phyloP scores from a whole-genome alignment of 129 eudicot species.

The Flaveria robusta region DNA sequence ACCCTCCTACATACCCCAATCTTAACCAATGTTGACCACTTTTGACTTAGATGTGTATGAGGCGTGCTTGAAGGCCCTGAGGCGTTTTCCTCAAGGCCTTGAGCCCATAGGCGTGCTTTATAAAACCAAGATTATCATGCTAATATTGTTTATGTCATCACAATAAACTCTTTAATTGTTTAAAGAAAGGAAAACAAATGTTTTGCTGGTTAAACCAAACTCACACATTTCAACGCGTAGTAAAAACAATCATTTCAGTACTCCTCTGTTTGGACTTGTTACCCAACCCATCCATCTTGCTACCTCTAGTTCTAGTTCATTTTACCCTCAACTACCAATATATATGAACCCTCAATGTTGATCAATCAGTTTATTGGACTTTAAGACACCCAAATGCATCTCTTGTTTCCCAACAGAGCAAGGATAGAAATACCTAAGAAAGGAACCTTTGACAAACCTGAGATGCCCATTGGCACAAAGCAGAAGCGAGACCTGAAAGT shows the following conservation, averaged over 20 bases:
- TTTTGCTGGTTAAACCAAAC: background rate
- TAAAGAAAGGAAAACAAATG: background rate
- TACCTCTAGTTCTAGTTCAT: conserved; percentile 5
- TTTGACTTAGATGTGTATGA: too few relatives aligned
- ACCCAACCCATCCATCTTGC: background rate
- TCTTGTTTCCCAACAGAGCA: conserved; percentile 8
- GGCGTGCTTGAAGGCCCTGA: too few relatives aligned
- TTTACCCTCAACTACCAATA: background rate
- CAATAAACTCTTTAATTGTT: too few relatives aligned
- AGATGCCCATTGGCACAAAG: conserved; percentile 98
- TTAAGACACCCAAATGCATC: background rate
- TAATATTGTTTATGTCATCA: background rate
- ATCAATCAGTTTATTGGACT: conserved; percentile 15
- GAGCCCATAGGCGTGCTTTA: too few relatives aligned
- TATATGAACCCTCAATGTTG: background rate
- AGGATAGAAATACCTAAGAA: conserved; percentile 17
- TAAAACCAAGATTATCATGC: background rate
- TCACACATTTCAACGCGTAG: background rate
- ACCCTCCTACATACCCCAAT: too few relatives aligned
- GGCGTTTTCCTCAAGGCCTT: too few relatives aligned
- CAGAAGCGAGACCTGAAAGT: conserved; percentile 96
- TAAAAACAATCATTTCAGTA: background rate
- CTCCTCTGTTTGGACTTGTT: background rate
- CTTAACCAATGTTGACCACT: too few relatives aligned
- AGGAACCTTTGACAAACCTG: conserved; percentile 57